Percentiles rank a stretch among this genome's conserved stretches.
These are phyloP conservation scores for Kickxella alabastrina DNA, from an alignment of 192 early-diverging fungal genomes.

Conservation along the genomic window DNA sequence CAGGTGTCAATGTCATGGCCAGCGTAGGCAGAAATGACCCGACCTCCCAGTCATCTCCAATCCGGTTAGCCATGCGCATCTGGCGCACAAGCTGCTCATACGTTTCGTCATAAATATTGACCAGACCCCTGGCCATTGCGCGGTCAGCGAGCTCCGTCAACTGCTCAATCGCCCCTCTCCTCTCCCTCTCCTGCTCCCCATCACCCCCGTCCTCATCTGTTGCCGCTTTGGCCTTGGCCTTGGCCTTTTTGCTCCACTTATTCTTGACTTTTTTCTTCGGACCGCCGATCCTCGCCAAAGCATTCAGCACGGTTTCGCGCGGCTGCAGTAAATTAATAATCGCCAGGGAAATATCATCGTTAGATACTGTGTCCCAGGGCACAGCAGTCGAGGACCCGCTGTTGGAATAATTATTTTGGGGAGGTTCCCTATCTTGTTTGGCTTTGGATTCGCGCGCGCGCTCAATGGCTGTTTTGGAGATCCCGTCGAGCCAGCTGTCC, in stretches of 20 bases:
- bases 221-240: no score
- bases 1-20: slow-evolving; percentile 31
- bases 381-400: slow-evolving; percentile 5
- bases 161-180: slow-evolving; percentile 55
- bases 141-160: slow-evolving; percentile 68
- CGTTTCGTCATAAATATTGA: slow-evolving; percentile 65
- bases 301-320: slow-evolving; percentile 58
- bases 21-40: slow-evolving; percentile 27
- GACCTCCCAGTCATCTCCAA: slow-evolving; percentile 61
- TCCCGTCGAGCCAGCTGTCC: slow-evolving; percentile 63
- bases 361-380: slow-evolving; percentile 46
- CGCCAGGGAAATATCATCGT: slow-evolving; percentile 55
- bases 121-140: slow-evolving; percentile 65
- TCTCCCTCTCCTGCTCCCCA: slow-evolving; percentile 36
- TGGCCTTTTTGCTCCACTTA: slow-evolving; percentile 25
- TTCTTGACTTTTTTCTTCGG: slow-evolving; percentile 41
- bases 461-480: slow-evolving; percentile 58
- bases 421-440: slow-evolving; percentile 18
- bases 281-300: slow-evolving; percentile 58
- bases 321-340: slow-evolving; percentile 58
- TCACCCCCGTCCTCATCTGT: slow-evolving; percentile 26
- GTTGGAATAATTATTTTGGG: no score
- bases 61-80: slow-evolving; percentile 56
- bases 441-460: slow-evolving; percentile 55
- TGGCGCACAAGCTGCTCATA: slow-evolving; percentile 65